These are phyloP conservation scores for Syncephalastrum sp. DNA, from an alignment of 371 early-diverging fungal genomes.

Conservation along the genomic window DNA sequence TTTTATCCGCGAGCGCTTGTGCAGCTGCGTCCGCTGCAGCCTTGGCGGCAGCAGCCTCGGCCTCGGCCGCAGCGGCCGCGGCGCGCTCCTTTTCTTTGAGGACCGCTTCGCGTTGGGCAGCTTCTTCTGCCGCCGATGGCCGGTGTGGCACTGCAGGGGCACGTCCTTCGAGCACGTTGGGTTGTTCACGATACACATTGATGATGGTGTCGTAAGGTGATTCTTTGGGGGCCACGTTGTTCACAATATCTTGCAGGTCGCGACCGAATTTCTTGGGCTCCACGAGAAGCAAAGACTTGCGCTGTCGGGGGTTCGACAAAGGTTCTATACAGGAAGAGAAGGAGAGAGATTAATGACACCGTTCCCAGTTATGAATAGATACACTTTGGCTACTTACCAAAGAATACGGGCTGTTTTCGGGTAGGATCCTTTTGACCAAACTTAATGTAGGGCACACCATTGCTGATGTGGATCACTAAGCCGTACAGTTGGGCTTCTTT, in stretches of 20 bases:
- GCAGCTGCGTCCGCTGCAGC: too few relatives aligned
- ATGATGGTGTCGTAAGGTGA: too few relatives aligned
- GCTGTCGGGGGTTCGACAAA: constrained; percentile 31
- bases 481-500: constrained; percentile 34
- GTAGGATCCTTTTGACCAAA: constrained; percentile 32
- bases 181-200: too few relatives aligned
- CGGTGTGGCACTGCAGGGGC: too few relatives aligned
- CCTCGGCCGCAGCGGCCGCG: too few relatives aligned
- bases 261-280: constrained; percentile 37
- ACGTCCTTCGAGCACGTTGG: too few relatives aligned
- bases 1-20: too few relatives aligned
- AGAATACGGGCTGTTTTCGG: constrained; percentile 23
- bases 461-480: constrained; percentile 22
- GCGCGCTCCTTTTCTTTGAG: too few relatives aligned
- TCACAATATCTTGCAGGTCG: constrained; percentile 25
- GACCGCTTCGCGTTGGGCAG: too few relatives aligned
- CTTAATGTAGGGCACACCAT: constrained; percentile 18
- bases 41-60: too few relatives aligned
- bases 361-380: background rate
- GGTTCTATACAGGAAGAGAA: constrained; percentile 26
- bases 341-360: background rate
- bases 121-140: too few relatives aligned
- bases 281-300: constrained; percentile 24
- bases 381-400: constrained; percentile 16
- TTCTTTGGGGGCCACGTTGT: constrained; percentile 2